Conservation (phyloP, 352 stramenopile genomes). For the Aphanomyces astaci region DNA sequence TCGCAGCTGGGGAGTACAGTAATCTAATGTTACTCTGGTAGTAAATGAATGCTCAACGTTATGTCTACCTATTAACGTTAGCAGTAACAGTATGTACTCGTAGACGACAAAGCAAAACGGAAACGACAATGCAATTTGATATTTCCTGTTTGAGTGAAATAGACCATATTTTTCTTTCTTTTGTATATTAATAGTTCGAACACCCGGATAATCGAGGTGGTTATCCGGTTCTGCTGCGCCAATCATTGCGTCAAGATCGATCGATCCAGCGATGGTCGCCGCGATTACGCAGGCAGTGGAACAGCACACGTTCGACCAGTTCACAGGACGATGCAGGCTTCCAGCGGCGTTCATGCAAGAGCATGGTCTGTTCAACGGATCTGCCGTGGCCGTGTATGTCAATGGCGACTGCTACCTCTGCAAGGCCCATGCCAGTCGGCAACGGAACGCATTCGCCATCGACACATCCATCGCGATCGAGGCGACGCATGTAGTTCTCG, state of each 20-base stretch:
- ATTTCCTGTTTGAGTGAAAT: too few relatives aligned
- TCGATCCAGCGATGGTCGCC: neutral
- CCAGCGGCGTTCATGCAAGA: slow-evolving; percentile 30
- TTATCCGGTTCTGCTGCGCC: neutral
- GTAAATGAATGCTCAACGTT: too few relatives aligned
- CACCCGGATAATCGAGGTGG: too few relatives aligned
- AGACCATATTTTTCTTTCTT: too few relatives aligned
- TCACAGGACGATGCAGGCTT: slow-evolving; percentile 52
- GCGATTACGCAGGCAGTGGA: neutral
- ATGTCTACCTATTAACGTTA: too few relatives aligned
- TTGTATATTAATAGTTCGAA: too few relatives aligned
- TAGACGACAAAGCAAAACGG: too few relatives aligned
- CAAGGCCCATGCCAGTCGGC: slow-evolving; percentile 28
- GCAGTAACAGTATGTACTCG: too few relatives aligned
- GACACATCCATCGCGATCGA: neutral
- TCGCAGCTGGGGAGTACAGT: too few relatives aligned
- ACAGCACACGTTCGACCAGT: slow-evolving; percentile 30
- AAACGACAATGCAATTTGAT: too few relatives aligned
- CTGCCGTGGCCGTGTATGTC: neutral
- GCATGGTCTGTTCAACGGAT: slow-evolving; percentile 11
- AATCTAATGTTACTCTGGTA: too few relatives aligned
- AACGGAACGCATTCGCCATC: neutral
- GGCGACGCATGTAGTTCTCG: neutral
- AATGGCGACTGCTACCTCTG: neutral
- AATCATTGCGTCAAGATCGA: neutral